These are phyloP conservation scores for Ogataea zsoltii DNA, from an alignment of 805 yeast genomes.

Conservation along the genomic window DNA sequence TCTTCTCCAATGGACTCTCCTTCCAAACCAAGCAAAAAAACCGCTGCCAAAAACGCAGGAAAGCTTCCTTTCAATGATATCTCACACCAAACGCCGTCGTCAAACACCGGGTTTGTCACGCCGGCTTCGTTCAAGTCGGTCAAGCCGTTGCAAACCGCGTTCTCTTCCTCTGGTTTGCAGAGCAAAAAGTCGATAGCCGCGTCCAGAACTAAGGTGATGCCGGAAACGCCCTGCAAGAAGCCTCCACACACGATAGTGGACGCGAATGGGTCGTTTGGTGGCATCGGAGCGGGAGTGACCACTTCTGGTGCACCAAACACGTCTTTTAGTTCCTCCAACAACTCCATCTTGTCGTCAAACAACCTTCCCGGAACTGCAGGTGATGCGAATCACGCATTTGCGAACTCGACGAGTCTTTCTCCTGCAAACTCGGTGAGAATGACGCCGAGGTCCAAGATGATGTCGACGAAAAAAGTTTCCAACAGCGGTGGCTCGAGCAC, in stretches of 20 bases:
- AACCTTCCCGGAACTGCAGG: not conserved
- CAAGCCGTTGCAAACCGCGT: slow-evolving; percentile 84
- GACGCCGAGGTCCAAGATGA: slow-evolving; percentile 3
- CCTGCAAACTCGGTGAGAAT: slow-evolving; percentile 16
- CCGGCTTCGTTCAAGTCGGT: slow-evolving; percentile 67
- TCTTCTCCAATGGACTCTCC: slow-evolving; percentile 22
- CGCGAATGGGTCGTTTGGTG: slow-evolving; percentile 28
- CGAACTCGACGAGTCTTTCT: slow-evolving; percentile 10
- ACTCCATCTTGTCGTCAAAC: slow-evolving; percentile 1
- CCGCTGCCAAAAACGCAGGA: not conserved
- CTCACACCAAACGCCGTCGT: slow-evolving; percentile 17
- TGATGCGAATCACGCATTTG: slow-evolving; percentile 1
- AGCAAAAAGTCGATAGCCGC: slow-evolving; percentile 53
- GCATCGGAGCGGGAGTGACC: slow-evolving; percentile 11
- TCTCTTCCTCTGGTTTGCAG: slow-evolving; percentile 70
- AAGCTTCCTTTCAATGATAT: not conserved
- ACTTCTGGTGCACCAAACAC: slow-evolving; percentile 21
- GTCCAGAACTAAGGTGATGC: slow-evolving; percentile 42
- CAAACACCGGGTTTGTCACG: slow-evolving; percentile 35
- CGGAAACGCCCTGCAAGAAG: slow-evolving; percentile 65
- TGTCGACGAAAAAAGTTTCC: slow-evolving; percentile 3
- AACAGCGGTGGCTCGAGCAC: slow-evolving; percentile 13
- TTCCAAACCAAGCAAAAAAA: slow-evolving; percentile 17
- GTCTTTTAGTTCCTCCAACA: slow-evolving; percentile 8
- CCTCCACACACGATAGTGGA: slow-evolving; percentile 37